Conservation (phyloP, 2,329 filamentous ascomycete genomes). For the Simplicillium sp. region DNA sequence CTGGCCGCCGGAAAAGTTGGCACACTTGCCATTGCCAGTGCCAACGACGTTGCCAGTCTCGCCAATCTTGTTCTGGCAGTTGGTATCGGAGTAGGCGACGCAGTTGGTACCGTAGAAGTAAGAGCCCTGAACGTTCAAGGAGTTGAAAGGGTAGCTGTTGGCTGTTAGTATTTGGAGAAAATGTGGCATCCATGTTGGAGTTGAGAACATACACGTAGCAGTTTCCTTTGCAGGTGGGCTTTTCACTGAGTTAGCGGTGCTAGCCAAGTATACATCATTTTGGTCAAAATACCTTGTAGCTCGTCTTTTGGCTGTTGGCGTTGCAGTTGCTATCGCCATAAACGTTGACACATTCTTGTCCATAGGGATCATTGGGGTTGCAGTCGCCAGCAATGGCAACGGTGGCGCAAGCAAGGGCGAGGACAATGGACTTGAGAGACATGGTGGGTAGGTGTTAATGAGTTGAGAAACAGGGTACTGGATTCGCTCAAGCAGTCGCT, state of each 20-base stretch:
- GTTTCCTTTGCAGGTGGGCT: not conserved
- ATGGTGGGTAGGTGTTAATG: not conserved
- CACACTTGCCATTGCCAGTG: not conserved
- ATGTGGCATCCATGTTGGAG: not conserved
- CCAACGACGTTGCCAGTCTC: not conserved
- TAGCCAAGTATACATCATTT: not conserved
- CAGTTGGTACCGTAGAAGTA: not conserved
- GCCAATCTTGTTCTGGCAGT: not conserved
- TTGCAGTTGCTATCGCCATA: not conserved
- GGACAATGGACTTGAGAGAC: not conserved
- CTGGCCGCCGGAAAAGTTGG: not conserved
- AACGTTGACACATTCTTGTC: not conserved
- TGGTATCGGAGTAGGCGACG: not conserved
- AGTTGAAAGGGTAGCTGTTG: not conserved
- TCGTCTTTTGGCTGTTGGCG: not conserved
- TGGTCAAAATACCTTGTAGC: not conserved
- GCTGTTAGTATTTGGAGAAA: not conserved
- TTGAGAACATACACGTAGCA: not conserved
- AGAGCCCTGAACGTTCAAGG: not conserved
- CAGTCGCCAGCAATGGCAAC: not conserved
- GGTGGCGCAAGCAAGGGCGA: not conserved
- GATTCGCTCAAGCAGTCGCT: not conserved
- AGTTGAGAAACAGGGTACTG: not conserved
- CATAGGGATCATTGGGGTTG: not conserved
- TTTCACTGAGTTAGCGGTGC: not conserved